Percentiles rank a stretch among this genome's conserved stretches.
phyloP scores from a whole-genome alignment of 352 stramenopile species.

The Pythium biforme region DNA sequence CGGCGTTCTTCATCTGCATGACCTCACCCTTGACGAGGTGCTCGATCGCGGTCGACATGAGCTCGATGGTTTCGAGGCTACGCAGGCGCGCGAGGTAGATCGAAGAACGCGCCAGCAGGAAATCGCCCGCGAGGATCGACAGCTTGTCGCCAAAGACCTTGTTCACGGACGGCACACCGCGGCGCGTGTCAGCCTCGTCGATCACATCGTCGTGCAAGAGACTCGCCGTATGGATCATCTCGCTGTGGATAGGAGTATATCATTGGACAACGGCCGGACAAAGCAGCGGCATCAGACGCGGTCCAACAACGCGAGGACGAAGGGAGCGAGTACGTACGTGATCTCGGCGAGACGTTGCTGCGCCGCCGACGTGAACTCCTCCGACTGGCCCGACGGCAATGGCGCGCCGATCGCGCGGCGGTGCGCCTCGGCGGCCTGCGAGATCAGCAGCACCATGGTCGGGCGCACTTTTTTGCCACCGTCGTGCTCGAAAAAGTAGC shows the following conservation, averaged over 20 bases:
- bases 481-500: constrained; percentile 94
- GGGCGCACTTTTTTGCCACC: constrained; percentile 98
- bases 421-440: constrained; percentile 87
- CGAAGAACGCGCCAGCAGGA: constrained; percentile 95
- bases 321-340: constrained; percentile 46
- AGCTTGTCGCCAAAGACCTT: constrained; percentile 98
- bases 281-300: no score
- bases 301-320: neutral
- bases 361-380: constrained; percentile 68
- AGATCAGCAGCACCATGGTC: constrained; percentile 97
- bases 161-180: constrained; percentile 94
- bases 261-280: no score
- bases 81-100: constrained; percentile 94
- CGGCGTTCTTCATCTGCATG: constrained; percentile 97
- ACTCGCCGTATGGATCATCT: constrained; percentile 99
- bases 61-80: constrained; percentile 95
- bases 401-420: constrained; percentile 40
- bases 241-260: constrained; percentile 54
- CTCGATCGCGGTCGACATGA: constrained; percentile 98
- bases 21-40: constrained; percentile 99
- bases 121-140: constrained; percentile 97
- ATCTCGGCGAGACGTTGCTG: constrained; percentile 85
- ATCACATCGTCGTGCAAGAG: constrained; percentile 99
- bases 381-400: constrained; percentile 54
- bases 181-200: constrained; percentile 95